Evolutionary conservation across 2,329 filamentous ascomycete species (phyloP), one percentile per base, ranked within the genome.

Genomic region (Aspergillus phoenicis): DNA sequence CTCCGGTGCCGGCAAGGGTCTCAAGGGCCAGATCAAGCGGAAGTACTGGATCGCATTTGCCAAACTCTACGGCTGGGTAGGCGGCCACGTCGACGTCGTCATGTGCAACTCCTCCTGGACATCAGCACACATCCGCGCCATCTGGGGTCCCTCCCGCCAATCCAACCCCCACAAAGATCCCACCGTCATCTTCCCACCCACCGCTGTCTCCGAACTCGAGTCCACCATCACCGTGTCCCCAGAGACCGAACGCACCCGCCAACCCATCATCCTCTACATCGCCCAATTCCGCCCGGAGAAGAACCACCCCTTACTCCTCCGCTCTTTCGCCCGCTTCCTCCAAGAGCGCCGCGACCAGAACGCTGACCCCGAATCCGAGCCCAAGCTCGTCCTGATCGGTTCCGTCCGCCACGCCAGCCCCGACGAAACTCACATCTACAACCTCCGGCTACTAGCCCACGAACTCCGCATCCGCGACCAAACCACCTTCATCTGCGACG

Each of bases 31-130:
- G 5, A 82, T 82, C 53, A 99, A 99, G 81, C 88, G 85, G 68
- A 75, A 83, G 15, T 99, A 99, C 80, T 99, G 95, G 95, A 82
- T 88, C 65, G 71, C 89, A 1, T 99, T 99, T 72, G 93, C 95
- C 0, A 80, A 82, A 48, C 76, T 96, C 2, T 99, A 99, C 78
- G 89, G 89, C 49, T 87, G 85, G 78, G 89, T 96, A 48, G 95
- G 95, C 22, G 86, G 89, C 22, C 88, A 89, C 15, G 86, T 97
- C 48, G 93, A 99, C 72, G 86, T 97, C 0, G 94, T 98, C 67
- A 97, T 98, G 91, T 97, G 95, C 61, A 99, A 99, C 77, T 97
- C 92, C 5, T 91, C 86, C 61, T 99, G 95, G 95, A 99, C 95
- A 0, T 90, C 95, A 66, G 84, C 80, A 1, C 93, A 98, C 72